Evolutionary conservation across 1,284 basidiomycete species (phyloP).

Genomic region (Trametes sp.): DNA sequence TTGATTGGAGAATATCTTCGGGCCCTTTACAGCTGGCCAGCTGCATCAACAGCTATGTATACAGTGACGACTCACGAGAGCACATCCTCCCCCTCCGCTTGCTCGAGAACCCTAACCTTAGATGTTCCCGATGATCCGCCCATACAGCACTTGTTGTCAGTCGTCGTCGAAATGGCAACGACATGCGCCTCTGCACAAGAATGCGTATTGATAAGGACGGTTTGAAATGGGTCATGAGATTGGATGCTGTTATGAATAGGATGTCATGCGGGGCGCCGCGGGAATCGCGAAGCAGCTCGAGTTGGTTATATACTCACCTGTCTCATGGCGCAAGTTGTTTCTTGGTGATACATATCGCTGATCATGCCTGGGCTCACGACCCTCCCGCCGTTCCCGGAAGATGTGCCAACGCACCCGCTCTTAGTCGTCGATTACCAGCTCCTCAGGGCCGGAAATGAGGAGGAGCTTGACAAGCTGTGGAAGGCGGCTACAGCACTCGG

Average conservation of each 20-base stretch:
- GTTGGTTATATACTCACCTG: not conserved
- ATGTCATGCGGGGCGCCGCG: not conserved
- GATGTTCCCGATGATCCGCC: too few relatives aligned
- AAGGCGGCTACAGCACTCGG: slow-evolving; percentile 43
- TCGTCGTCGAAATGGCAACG: too few relatives aligned
- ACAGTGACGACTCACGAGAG: too few relatives aligned
- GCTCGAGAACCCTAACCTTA: too few relatives aligned
- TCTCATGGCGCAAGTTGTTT: not conserved
- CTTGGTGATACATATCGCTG: too few relatives aligned
- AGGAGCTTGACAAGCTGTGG: slow-evolving; percentile 42
- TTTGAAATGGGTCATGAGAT: not conserved
- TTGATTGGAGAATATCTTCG: too few relatives aligned
- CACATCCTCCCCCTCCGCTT: too few relatives aligned
- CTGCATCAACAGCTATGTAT: too few relatives aligned
- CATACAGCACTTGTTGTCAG: too few relatives aligned
- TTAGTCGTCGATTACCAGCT: slow-evolving; percentile 45
- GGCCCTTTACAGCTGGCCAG: too few relatives aligned
- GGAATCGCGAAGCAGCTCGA: not conserved
- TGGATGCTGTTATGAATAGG: not conserved
- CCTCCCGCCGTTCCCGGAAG: slow-evolving; percentile 44
- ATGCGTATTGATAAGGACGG: not conserved
- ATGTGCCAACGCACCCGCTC: slow-evolving; percentile 45
- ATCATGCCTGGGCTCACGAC: slow-evolving; percentile 30
- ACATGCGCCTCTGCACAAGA: too few relatives aligned
- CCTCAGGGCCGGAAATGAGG: slow-evolving; percentile 36